Evolutionary conservation across 2,329 filamentous ascomycete species (phyloP), one percentile per base, ranked within the genome.

Genomic region (Pyrenochaeta sp.): DNA sequence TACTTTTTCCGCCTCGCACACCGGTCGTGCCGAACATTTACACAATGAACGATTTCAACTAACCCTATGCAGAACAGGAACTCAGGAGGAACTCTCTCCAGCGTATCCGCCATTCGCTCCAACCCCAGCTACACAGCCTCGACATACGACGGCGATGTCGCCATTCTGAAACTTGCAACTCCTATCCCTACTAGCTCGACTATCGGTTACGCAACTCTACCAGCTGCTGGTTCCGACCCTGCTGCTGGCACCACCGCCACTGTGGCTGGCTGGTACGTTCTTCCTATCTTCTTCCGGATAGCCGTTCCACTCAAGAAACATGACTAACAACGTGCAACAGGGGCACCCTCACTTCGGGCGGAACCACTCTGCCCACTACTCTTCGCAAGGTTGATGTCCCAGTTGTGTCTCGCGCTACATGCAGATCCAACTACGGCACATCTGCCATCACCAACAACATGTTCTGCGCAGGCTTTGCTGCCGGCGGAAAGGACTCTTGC

Each of bases 401-500:
- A 36, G 45, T 68, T 45, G 47, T 68, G 23, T 54, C 59, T 7
- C 65, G 65, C 36, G 18, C 55, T 9, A 58, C 56, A 11, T 68
- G 65, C 60, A 48, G 54, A 20, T 15, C 53, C 31, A 51, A 54
- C 43, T 63, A 68, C 56, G 51, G 51, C 42, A 42, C 42, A 18
- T 33, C 54, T 21, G 23, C 44, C 30, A 51, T 68, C 52, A 68
- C 61, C n/a, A 46, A 45, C 58, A 51, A 54, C 54, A 68, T 68
- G 65, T 54, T 59, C 51, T 68, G 65, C 41, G 65, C 65, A n/a
- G 65, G 61, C 21, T 7, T 56, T 14, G 3, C 58, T 21, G 32
- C 42, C 7, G 65, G 65, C 46, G 65, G 65, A 39, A 66, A 65
- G 63, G 65, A 68, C 55, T 68, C 65, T 27, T 68, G 65, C 65